Conservation (phyloP, 441 rosid species). For the Jatropha multifida region DNA sequence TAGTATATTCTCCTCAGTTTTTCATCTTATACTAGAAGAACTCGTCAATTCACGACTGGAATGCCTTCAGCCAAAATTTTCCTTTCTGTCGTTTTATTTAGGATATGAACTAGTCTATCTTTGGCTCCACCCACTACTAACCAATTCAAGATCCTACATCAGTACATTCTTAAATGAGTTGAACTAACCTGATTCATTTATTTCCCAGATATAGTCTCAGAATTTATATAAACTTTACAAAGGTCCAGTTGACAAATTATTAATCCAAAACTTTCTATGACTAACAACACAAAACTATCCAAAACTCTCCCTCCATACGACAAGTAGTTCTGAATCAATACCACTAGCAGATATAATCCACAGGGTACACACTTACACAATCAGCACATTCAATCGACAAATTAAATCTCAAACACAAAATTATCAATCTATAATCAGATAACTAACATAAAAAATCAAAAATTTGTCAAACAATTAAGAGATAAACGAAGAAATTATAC, state of each 20-base stretch:
- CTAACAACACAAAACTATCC: background rate
- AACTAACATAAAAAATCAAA: background rate
- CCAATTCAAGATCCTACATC: background rate
- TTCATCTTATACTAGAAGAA: too few relatives aligned
- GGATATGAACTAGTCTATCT: background rate
- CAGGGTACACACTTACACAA: background rate
- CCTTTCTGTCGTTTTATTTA: background rate
- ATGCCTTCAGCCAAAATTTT: too few relatives aligned
- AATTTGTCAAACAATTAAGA: slow-evolving; percentile 11
- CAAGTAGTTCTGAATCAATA: background rate
- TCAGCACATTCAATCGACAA: background rate
- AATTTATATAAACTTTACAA: background rate
- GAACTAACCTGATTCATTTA: background rate
- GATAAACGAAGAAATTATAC: slow-evolving; percentile 30
- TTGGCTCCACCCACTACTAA: background rate
- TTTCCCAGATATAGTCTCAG: background rate
- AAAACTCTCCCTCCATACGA: background rate
- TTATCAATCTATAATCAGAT: background rate
- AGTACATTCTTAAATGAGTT: background rate
- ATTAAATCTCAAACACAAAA: background rate
- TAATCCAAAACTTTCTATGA: background rate
- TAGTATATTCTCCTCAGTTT: background rate
- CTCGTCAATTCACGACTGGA: too few relatives aligned
- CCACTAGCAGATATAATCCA: background rate
- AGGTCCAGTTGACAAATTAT: background rate